Base-by-base conservation (phyloP, 2,329 filamentous ascomycete genomes). In the Myriosclerotinia curreyana region DNA sequence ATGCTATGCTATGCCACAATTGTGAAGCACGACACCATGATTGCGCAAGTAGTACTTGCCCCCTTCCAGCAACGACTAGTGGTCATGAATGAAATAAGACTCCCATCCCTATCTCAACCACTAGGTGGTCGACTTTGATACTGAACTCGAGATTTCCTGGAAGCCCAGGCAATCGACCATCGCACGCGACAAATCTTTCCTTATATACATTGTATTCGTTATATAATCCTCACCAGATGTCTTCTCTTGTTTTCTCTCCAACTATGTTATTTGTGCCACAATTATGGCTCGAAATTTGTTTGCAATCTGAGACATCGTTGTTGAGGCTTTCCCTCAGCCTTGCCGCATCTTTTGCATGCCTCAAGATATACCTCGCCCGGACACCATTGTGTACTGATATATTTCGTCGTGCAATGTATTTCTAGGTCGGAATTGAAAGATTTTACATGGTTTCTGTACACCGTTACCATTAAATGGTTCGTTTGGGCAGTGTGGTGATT, bases 131-230 rank as follows among this genome's bases (percentile, higher is more conserved):
- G 22, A 55, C 11, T 12, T 6, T n/a, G n/a, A 28, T 2, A 6
- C 11, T 20, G 2, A 28, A 12, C 2, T 9, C 22, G 15, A 12
- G 20, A 0, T 55, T 3, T 20, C 1, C 5, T 42, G 15, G 15
- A 22, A 3, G 20, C 5, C 50, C 12, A 15, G 14, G 2, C 7
- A 14, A 14, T 6, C 2, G 20, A 40, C 1, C 17, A 55, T 12
- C 22, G 15, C 22, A 28, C 0, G 0, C 2, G 6, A 15, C 15
- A 12, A 1, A 20, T 12, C 1, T 4, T n/a, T 12, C 1, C 2
- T n/a, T 1, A 3, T 12, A 28, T 3, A 40, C 15, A 20, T 15
- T 14, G 17, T 1, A 0, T 40, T 20, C 20, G 28, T 1, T 14
- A 0, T 3, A 8, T 7, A n/a, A 2, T 12, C 4, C 28, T 36